phyloP scores from a whole-genome alignment of 2,329 filamentous ascomycete species.

The Pezicula radicicola region DNA sequence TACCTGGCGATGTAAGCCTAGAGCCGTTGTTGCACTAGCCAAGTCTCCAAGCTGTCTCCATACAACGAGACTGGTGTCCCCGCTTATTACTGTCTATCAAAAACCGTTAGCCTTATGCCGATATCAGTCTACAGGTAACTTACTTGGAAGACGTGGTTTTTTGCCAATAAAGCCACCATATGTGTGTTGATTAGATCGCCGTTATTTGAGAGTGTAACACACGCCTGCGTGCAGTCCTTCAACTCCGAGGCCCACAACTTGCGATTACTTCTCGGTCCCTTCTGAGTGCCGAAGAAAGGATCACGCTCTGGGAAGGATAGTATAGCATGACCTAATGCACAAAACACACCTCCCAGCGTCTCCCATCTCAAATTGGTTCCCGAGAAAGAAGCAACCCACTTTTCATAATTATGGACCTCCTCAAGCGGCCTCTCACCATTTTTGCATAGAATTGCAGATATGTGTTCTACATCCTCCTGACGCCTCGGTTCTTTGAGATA shows the following conservation, averaged over 20 bases:
- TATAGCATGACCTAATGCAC: constrained; percentile 15
- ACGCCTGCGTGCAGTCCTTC: constrained; percentile 30
- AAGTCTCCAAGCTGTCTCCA: constrained; percentile 37
- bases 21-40: constrained; percentile 27
- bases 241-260: constrained; percentile 24
- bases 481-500: constrained; percentile 17
- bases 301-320: constrained; percentile 16
- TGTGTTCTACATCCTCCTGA: constrained; percentile 18
- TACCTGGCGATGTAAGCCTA: constrained; percentile 24
- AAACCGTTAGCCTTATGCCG: constrained; percentile 12
- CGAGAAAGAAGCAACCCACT: constrained; percentile 24
- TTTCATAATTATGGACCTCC: constrained; percentile 22
- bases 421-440: constrained; percentile 23
- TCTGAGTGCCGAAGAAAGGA: constrained; percentile 23
- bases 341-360: constrained; percentile 23
- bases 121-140: neutral
- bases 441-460: constrained; percentile 23
- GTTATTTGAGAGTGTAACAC: constrained; percentile 32
- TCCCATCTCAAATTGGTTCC: constrained; percentile 29
- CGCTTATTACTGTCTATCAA: constrained; percentile 35
- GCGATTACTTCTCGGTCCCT: constrained; percentile 18
- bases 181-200: constrained; percentile 34
- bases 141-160: constrained; percentile 15
- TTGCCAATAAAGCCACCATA: constrained; percentile 34
- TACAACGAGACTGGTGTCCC: constrained; percentile 36